Conservation (phyloP, 805 yeast genomes). For the Ogataea trehaloabstinens region DNA sequence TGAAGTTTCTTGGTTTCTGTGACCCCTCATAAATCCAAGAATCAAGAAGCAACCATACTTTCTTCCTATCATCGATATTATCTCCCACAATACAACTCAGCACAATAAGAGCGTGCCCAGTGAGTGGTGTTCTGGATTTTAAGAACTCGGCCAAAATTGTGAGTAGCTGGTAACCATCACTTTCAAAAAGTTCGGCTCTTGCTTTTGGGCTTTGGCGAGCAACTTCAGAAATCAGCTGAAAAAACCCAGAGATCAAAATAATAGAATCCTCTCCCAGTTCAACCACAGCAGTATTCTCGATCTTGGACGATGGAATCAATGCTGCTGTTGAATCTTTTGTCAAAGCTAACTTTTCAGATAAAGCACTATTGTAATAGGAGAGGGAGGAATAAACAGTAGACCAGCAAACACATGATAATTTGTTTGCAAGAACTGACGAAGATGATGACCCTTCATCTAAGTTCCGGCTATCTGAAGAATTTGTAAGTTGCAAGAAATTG, state of each 20-base stretch:
- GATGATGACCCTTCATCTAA: constrained; percentile 6
- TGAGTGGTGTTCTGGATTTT: constrained; percentile 25
- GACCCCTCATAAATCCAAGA: constrained; percentile 54
- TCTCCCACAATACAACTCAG: constrained; percentile 55
- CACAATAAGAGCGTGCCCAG: constrained; percentile 55
- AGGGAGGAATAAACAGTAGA: constrained; percentile 35
- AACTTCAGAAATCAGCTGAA: constrained; percentile 60
- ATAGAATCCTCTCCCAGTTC: constrained; percentile 81
- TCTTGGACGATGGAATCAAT: constrained; percentile 7
- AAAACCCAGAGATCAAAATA: constrained; percentile 68
- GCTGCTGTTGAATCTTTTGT: constrained; percentile 2
- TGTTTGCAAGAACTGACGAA: constrained; percentile 22
- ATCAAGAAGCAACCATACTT: constrained; percentile 71
- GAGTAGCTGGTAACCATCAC: constrained; percentile 32
- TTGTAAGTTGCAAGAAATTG: constrained; percentile 42
- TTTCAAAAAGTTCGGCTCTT: constrained; percentile 29
- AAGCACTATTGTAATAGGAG: constrained; percentile 29
- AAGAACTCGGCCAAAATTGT: constrained; percentile 27
- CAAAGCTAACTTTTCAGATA: constrained; percentile 16
- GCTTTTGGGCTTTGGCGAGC: constrained; percentile 40
- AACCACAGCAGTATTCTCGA: constrained; percentile 31
- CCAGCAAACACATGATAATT: constrained; percentile 35
- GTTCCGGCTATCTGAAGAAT: constrained; percentile 14
- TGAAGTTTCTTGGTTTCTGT: constrained; percentile 14
- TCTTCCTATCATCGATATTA: constrained; percentile 39